Evolutionary conservation across 805 yeast species (phyloP).

Genomic region (Diddensiella santjacobensis): DNA sequence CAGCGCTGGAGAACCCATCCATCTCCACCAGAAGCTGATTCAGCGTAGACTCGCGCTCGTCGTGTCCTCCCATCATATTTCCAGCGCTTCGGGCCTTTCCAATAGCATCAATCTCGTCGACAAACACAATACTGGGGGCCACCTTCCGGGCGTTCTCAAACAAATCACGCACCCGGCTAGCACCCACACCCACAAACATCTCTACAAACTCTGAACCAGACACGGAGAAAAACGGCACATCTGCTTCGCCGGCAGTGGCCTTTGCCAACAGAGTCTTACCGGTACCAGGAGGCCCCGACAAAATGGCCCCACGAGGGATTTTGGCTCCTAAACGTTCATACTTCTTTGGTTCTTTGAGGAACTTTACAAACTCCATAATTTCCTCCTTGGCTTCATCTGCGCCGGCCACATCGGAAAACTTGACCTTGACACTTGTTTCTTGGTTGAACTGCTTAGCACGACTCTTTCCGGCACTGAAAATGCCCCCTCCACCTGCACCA

Average conservation of each 20-base stretch:
- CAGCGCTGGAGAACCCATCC: slow-evolving; percentile 93
- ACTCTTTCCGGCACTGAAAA: slow-evolving; percentile 80
- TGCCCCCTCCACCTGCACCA: slow-evolving; percentile 73
- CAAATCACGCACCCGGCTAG: slow-evolving; percentile 93
- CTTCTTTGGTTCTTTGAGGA: slow-evolving; percentile 83
- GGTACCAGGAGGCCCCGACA: slow-evolving; percentile 99
- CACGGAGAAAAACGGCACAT: slow-evolving; percentile 92
- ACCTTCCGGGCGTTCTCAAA: slow-evolving; percentile 87
- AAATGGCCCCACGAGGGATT: slow-evolving; percentile 96
- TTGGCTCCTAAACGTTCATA: slow-evolving; percentile 94
- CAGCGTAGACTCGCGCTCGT: slow-evolving; percentile 93
- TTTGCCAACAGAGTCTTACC: slow-evolving; percentile 96
- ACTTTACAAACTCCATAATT: slow-evolving; percentile 95
- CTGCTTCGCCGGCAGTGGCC: slow-evolving; percentile 99
- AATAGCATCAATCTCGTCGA: slow-evolving; percentile 99
- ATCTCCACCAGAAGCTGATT: slow-evolving; percentile 95
- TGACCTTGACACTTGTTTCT: slow-evolving; percentile 84
- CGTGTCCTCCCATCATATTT: slow-evolving; percentile 57
- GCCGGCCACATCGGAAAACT: slow-evolving; percentile 95
- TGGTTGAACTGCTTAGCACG: slow-evolving; percentile 88
- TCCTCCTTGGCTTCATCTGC: slow-evolving; percentile 96
- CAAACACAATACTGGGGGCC: slow-evolving; percentile 94
- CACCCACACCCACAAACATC: slow-evolving; percentile 99
- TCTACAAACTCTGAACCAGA: slow-evolving; percentile 98
- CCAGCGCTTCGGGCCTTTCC: slow-evolving; percentile 89